Evolutionary conservation across 805 yeast species (phyloP).

Genomic region (Suhomyces sp.): DNA sequence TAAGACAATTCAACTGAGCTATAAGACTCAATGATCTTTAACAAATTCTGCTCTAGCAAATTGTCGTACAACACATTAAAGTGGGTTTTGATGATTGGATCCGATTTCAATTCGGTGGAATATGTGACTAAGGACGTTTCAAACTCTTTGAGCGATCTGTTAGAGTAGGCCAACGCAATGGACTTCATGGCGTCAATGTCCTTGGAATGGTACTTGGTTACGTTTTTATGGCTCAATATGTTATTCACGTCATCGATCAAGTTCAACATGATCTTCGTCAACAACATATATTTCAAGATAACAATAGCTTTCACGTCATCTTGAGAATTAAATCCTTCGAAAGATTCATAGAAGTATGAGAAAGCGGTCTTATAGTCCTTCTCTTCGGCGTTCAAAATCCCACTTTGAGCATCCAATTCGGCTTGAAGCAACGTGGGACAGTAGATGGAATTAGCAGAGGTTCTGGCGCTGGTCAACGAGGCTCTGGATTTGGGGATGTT

Average conservation of each 20-base stretch:
- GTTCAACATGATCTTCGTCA: conserved; percentile 91
- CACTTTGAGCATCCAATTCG: conserved; percentile 91
- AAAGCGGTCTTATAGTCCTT: conserved; percentile 94
- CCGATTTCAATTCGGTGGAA: conserved; percentile 73
- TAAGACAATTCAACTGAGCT: conserved; percentile 93
- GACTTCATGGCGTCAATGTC: conserved; percentile 96
- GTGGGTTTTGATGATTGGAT: conserved; percentile 85
- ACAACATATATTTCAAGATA: conserved; percentile 86
- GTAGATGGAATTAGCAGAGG: conserved; percentile 95
- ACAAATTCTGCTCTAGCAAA: conserved; percentile 84
- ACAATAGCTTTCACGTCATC: conserved; percentile 59
- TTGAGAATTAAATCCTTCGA: conserved; percentile 81
- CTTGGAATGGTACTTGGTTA: conserved; percentile 67
- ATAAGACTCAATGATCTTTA: conserved; percentile 94
- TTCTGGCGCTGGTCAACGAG: conserved; percentile 89
- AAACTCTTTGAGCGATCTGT: conserved; percentile 87
- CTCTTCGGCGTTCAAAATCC: conserved; percentile 93
- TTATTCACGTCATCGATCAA: conserved; percentile 80
- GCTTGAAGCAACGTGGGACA: conserved; percentile 94
- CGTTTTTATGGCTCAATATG: conserved; percentile 68
- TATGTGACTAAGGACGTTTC: conserved; percentile 77
- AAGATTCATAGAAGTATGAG: conserved; percentile 92
- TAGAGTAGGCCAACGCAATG: conserved; percentile 82
- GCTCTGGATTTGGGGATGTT: conserved; percentile 91
- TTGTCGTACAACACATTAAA: conserved; percentile 91